phyloP scores from a whole-genome alignment of 2,329 filamentous ascomycete genomes.

The Pezicula neosporulosa region DNA sequence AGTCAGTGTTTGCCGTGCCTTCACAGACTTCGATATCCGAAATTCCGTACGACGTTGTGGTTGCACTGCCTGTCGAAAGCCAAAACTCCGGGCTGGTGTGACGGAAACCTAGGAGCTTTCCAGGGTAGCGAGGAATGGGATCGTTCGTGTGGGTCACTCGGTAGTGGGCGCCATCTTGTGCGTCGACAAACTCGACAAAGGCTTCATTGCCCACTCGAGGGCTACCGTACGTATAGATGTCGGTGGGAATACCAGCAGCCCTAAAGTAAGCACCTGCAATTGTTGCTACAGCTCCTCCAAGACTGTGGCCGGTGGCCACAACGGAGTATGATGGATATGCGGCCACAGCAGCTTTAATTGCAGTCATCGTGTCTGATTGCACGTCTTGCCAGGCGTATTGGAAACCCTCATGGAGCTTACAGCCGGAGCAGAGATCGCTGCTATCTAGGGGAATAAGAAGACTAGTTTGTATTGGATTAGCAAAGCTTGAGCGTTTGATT shows the following conservation, averaged over 20 bases:
- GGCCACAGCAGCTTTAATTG: constrained; percentile 30
- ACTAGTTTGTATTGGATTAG: neutral
- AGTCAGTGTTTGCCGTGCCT: constrained; percentile 43
- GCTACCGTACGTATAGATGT: constrained; percentile 64
- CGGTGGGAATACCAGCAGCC: constrained; percentile 39
- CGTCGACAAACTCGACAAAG: constrained; percentile 50
- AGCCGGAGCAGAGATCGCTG: constrained; percentile 19
- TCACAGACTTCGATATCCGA: constrained; percentile 42
- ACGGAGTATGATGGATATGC: constrained; percentile 50
- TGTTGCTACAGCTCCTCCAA: constrained; percentile 62
- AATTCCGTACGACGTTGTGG: constrained; percentile 33
- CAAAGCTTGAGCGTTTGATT: neutral
- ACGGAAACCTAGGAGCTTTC: constrained; percentile 55
- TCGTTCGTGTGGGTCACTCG: constrained; percentile 67
- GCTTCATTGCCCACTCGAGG: constrained; percentile 60
- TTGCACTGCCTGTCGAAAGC: constrained; percentile 37
- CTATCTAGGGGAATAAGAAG: constrained; percentile 6
- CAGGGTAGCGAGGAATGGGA: constrained; percentile 65
- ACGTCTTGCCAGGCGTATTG: constrained; percentile 55
- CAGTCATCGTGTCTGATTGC: constrained; percentile 34
- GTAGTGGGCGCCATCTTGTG: constrained; percentile 50
- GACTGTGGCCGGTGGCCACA: constrained; percentile 63
- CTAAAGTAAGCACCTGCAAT: constrained; percentile 57
- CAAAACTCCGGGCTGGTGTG: constrained; percentile 72
- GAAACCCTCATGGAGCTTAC: constrained; percentile 54